Evolutionary conservation across 2,329 filamentous ascomycete genomes (phyloP), one percentile per base, ranked within the genome.

Genomic region (Ascochyta fabae): DNA sequence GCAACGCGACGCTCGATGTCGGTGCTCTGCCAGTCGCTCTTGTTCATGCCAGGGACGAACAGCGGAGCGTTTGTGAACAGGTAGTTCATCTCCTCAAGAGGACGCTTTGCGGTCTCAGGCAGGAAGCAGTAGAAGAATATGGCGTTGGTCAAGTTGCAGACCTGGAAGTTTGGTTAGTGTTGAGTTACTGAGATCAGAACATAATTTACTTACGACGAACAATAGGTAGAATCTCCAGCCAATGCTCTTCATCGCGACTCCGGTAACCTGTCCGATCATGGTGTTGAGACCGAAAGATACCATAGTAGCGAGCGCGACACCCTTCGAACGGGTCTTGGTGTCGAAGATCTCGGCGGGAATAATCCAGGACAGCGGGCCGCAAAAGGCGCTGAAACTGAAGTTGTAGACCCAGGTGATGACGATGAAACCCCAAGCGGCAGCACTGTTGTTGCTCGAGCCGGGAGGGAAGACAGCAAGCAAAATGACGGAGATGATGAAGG

Each of bases 401-500:
- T 93, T 92, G 81, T 91, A 93, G 1, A 90, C 71, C 90, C 90
- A 93, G 1, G 89, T 93, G 65, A 85, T 81, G 66, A 86, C 83
- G 58, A 93, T 93, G 75, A 93, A 94, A 1, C 85, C 88, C 87
- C 88, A 91, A 6, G 82, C 81, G 1, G 88, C 88, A 5, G 79
- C 77, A 36, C 75, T 75, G 55, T 85, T 85, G 53, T 80, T 77
- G 42, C 73, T 75, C 1, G 73, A 74, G 2, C 81, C 78, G 1
- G 88, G 84, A 1, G 89, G 89, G 73, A 88, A 92, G 73, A 74
- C 72, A 9, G 83, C 83, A 9, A 86, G 72, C 48, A 86, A 70
- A 12, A 81, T 76, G 0, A 81, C 83, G 2, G 88, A 87, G 46
- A 92, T 83, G 73, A 92, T 86, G 73, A 92, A 93, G 33, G 85